A percentile compares a stretch with the other conserved stretches of the same genome.
Conservation (phyloP, 768 basidiomycete species). For the Hypholoma fasciculare region DNA sequence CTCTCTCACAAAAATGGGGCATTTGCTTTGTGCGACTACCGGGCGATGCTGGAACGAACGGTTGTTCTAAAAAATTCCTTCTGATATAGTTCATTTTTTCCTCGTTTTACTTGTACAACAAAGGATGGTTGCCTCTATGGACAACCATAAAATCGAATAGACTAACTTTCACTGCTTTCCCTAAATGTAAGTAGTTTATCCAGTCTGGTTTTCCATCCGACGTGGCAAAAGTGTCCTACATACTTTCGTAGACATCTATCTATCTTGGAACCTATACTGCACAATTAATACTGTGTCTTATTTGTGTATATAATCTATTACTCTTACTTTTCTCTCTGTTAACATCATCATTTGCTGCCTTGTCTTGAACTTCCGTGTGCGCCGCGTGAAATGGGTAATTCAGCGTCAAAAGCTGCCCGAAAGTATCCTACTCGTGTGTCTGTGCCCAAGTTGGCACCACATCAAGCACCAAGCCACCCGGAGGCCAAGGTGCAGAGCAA, state of each 20-base stretch:
- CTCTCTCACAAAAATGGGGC: constrained; percentile 22
- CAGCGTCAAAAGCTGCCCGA: constrained; percentile 60
- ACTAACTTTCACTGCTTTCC: constrained; percentile 28
- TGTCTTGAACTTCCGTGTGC: constrained; percentile 1
- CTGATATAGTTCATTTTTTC: constrained; percentile 29
- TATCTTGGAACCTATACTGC: constrained; percentile 12
- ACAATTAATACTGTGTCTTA: constrained; percentile 15
- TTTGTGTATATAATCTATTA: constrained; percentile 18
- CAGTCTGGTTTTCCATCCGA: constrained; percentile 15
- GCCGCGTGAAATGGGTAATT: constrained; percentile 52
- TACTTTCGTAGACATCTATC: constrained; percentile 17
- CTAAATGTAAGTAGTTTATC: constrained; percentile 26
- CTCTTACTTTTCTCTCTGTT: constrained; percentile 5
- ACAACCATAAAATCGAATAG: constrained; percentile 33
- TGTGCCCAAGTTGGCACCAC: constrained; percentile 1
- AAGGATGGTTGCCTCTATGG: constrained; percentile 32
- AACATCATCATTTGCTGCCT: constrained; percentile 3
- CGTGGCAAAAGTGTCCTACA: constrained; percentile 10
- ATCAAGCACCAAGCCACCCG: constrained; percentile 9
- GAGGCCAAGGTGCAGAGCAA: constrained; percentile 2
- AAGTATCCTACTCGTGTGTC: constrained; percentile 41
- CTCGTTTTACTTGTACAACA: constrained; percentile 45
- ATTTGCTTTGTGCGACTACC: constrained; percentile 19
- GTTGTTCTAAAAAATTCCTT: constrained; percentile 26
- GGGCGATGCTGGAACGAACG: constrained; percentile 36